Conservation (phyloP, 108 stramenopile species). For the Fragilariopsis cylindrus region DNA sequence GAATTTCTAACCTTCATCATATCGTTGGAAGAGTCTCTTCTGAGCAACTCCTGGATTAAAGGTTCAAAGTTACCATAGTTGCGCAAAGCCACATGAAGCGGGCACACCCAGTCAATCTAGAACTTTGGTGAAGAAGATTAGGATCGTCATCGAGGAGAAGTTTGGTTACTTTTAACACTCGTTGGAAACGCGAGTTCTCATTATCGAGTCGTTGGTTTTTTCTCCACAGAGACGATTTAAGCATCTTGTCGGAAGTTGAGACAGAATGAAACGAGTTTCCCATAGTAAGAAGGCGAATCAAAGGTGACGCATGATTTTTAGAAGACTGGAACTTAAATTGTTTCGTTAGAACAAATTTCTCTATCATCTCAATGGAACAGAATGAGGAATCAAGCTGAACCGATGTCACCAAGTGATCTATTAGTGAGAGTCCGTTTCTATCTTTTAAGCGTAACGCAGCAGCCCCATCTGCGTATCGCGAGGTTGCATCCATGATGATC, state of each 20-base stretch:
- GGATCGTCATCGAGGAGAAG: conserved; percentile 15
- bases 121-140: not conserved
- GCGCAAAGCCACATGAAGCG: conserved; percentile 42
- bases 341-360: conserved; percentile 15
- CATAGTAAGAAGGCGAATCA: conserved; percentile 34
- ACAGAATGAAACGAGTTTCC: conserved; percentile 4
- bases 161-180: conserved; percentile 21
- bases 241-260: too few relatives aligned
- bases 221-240: not conserved
- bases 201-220: not conserved
- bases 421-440: conserved; percentile 22
- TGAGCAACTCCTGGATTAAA: conserved; percentile 28
- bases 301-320: conserved; percentile 16
- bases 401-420: conserved; percentile 38
- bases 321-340: not conserved
- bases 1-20: conserved; percentile 28
- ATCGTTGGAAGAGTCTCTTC: conserved; percentile 2
- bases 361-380: conserved; percentile 19
- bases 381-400: conserved; percentile 25
- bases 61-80: conserved; percentile 39
- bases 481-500: conserved; percentile 17
- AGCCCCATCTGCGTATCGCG: conserved; percentile 6
- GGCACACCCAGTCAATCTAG: conserved; percentile 35
- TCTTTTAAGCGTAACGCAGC: conserved; percentile 17
- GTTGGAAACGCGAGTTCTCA: not conserved